Base-by-base conservation (phyloP, 176 grass and related monocot genomes). In the Carex pumila region DNA sequence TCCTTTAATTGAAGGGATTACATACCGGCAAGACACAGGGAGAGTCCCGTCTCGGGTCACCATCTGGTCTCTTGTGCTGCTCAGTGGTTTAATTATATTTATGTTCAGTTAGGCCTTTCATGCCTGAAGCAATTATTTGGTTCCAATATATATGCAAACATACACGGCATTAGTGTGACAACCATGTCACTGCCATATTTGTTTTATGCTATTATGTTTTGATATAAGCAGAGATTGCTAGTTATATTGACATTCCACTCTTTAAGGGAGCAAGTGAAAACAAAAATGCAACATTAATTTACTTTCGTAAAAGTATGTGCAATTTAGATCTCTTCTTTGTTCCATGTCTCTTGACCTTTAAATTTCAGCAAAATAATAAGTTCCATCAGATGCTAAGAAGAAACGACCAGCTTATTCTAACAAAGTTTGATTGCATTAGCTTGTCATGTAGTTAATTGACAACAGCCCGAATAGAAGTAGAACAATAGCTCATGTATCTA, bases 1-100 rank as follows among this genome's bases (percentile, higher is more conserved):
- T 30, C 92, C 87, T 22, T 31, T 89, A 55, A 72, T 94, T 11
- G 39, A 94, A 19, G 89, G 92, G 32, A 87, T 91, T 75, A 63
- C 89, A 53, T 65, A 91, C 54, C 7, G 89, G 19, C 54, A 34
- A 29, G 92, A 91, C 21, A 13, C 58, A 8, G 89, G 89, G 34
- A 79, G 72, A 62, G 85, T 87, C 32, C 87, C 89, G 0, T 8
- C 45, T 0, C 29, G 78, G 31, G 75, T 91, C 56, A 65, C 87
- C 22, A 15, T 76, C 0, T 55, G 81, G 58, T 94, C 89, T 4
- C 15, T 91, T 47, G 59, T 62, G 18, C 61, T 84, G 18, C 61
- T 84, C 1, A 80, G 70, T 3, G 70, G 79, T 17, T 13, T 79
- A 22, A 13, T 91, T 49, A 43, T 88, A 1, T 61, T 41, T 60